phyloP scores from a whole-genome alignment of 2,329 filamentous ascomycete species.

The Penicillium sp. region DNA sequence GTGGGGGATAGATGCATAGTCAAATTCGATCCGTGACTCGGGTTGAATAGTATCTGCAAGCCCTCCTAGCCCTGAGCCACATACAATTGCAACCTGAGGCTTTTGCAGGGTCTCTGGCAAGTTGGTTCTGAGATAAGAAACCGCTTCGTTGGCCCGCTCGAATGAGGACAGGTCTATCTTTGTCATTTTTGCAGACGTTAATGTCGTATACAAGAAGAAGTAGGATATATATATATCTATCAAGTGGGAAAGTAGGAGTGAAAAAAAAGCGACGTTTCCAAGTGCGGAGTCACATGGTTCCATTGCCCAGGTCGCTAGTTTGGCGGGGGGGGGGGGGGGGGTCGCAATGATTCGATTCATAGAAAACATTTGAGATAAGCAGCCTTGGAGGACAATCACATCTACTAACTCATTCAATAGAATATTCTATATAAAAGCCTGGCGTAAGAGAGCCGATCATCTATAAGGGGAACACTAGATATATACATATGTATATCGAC shows the following conservation, averaged over 20 bases:
- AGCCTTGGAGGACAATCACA: no score
- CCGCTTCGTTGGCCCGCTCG: constrained; percentile 49
- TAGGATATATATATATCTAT: neutral
- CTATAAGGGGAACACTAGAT: neutral
- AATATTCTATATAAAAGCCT: neutral
- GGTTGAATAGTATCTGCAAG: constrained; percentile 57
- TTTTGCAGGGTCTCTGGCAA: constrained; percentile 53
- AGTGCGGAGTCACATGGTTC: constrained; percentile 14
- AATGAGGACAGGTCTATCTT: constrained; percentile 22
- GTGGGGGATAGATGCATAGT: constrained; percentile 61
- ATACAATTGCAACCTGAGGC: constrained; percentile 63
- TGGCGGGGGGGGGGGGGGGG: constrained; percentile 11
- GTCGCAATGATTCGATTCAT: neutral
- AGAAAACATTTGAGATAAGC: neutral
- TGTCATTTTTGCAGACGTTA: constrained; percentile 10
- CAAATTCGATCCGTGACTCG: constrained; percentile 53
- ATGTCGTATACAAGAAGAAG: neutral
- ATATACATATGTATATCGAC: no score
- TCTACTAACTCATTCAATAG: neutral
- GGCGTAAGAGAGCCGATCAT: neutral
- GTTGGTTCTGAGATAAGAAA: constrained; percentile 49
- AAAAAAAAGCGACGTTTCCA: neutral
- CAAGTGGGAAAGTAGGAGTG: neutral
- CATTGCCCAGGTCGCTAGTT: constrained; percentile 5
- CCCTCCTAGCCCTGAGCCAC: constrained; percentile 63